Evolutionary conservation across 768 basidiomycete genomes (phyloP).

Genomic region (Macrolepiota fuliginosa): DNA sequence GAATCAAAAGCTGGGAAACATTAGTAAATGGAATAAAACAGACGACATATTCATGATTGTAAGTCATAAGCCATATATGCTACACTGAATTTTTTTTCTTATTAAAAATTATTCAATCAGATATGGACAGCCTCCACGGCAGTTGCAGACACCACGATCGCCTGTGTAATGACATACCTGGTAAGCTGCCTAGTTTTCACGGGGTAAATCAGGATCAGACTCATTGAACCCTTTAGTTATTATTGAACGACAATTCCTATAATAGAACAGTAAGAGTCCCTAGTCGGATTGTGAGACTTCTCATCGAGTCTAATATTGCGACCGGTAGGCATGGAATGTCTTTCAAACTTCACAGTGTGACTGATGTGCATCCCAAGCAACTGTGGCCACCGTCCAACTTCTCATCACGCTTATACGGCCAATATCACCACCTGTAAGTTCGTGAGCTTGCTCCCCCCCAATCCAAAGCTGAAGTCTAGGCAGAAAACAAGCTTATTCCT

Average conservation of each 20-base stretch:
- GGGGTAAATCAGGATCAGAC: neutral
- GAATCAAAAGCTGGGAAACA: neutral
- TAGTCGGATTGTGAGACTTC: neutral
- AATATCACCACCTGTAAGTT: neutral
- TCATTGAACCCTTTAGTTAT: neutral
- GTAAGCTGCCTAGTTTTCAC: neutral
- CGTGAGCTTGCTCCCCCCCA: neutral
- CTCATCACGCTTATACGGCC: neutral
- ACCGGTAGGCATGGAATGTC: neutral
- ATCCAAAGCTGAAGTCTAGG: neutral
- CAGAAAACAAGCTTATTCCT: slow-evolving; percentile 2
- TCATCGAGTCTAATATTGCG: neutral
- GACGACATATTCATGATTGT: neutral
- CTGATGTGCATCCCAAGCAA: neutral
- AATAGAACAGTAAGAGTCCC: neutral
- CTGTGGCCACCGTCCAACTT: neutral
- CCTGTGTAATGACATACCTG: neutral
- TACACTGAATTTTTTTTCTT: no score
- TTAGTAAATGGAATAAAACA: neutral
- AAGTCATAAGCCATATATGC: neutral
- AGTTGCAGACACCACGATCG: neutral
- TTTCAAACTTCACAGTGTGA: neutral
- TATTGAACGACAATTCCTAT: neutral
- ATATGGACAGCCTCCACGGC: neutral
- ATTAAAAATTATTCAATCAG: neutral